Evolutionary conservation across 192 early-diverging fungal species (phyloP).

Genomic region (Mycoemilia scoparia): DNA sequence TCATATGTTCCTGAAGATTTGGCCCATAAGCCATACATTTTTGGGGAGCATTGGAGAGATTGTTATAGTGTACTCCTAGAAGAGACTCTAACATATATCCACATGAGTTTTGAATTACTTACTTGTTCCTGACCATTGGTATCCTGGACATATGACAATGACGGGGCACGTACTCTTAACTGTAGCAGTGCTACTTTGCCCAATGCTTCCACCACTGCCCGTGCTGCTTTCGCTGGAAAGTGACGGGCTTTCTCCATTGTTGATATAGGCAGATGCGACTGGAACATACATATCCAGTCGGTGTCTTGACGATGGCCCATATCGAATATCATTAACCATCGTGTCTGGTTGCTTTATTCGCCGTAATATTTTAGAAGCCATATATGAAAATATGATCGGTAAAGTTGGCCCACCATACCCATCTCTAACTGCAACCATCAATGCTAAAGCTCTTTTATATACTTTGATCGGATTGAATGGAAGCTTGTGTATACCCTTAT

Average conservation of each 20-base stretch:
- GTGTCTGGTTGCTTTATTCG: conserved; percentile 21
- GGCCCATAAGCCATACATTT: too few species aligned
- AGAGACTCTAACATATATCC: too few species aligned
- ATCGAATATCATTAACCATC: conserved; percentile 26
- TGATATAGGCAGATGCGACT: too few species aligned
- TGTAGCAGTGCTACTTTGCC: neutral
- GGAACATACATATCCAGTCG: conserved; percentile 28
- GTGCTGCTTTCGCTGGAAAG: conserved; percentile 5
- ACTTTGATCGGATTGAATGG: too few species aligned
- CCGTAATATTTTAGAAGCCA: conserved; percentile 20
- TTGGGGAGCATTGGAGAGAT: too few species aligned
- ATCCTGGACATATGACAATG: conserved; percentile 22
- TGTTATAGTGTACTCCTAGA: too few species aligned
- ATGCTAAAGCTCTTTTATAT: too few species aligned
- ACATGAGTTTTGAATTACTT: too few species aligned
- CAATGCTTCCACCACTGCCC: neutral
- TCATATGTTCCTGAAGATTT: too few species aligned
- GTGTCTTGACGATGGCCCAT: conserved; percentile 24
- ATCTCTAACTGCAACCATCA: too few species aligned
- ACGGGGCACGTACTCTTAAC: conserved; percentile 8
- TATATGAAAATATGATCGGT: conserved; percentile 17
- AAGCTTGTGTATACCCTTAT: too few species aligned
- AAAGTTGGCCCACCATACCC: conserved; percentile 25
- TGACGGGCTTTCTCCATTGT: too few species aligned
- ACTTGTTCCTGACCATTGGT: conserved; percentile 25